These are phyloP conservation scores for Backusella sp. DNA, from an alignment of 192 early-diverging fungal species.

Conservation along the genomic window DNA sequence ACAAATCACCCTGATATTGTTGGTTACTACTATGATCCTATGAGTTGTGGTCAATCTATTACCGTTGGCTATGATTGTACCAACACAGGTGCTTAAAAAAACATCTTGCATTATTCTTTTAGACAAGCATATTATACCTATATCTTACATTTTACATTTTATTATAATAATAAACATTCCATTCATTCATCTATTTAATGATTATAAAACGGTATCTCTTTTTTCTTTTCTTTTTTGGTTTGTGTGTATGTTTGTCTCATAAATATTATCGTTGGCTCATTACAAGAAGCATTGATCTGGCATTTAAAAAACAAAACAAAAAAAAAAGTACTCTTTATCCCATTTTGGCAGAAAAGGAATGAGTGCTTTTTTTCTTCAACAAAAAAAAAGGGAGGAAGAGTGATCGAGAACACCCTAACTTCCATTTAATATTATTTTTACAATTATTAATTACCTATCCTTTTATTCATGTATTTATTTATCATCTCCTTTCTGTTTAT, in stretches of 20 bases:
- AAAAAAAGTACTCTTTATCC: background rate
- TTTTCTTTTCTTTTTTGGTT: no score
- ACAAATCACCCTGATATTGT: constrained; percentile 30
- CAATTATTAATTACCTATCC: background rate
- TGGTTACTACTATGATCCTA: constrained; percentile 31
- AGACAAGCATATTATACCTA: background rate
- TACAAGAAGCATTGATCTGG: background rate
- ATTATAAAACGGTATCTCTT: no score
- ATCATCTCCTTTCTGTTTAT: background rate
- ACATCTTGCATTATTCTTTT: background rate
- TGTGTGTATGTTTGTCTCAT: no score
- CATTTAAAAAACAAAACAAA: background rate
- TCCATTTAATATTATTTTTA: background rate
- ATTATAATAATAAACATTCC: background rate
- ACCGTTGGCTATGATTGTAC: constrained; percentile 22
- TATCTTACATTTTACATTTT: background rate
- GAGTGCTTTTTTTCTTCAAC: background rate
- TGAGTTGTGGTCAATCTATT: constrained; percentile 13
- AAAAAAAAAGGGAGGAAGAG: background rate
- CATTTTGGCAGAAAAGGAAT: background rate
- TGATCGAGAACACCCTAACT: background rate
- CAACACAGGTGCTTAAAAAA: constrained; percentile 31
- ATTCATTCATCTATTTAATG: background rate
- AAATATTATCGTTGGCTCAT: background rate
- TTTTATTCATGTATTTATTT: background rate